Evolutionary conservation across 495 filamentous ascomycete genomes (phyloP).

Genomic region (Podospora pseudoanserina): DNA sequence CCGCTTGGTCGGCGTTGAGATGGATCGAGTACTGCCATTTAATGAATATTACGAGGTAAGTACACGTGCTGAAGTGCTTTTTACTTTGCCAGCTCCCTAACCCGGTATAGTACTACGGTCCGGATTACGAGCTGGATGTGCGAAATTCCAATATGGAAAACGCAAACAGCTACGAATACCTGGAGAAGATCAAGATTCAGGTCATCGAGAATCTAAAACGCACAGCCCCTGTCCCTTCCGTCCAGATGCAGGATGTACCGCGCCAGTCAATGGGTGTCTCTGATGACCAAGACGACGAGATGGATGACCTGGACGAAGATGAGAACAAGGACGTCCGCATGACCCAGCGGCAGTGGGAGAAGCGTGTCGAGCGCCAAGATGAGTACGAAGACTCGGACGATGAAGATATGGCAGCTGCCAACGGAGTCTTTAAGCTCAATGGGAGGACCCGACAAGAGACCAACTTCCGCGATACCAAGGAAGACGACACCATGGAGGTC

Average conservation of each 20-base stretch:
- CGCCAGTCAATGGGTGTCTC: slow-evolving; percentile 64
- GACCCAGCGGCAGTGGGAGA: slow-evolving; percentile 81
- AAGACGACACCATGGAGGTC: slow-evolving; percentile 54
- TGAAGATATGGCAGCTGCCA: slow-evolving; percentile 72
- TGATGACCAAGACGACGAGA: slow-evolving; percentile 82
- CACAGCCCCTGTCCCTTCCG: slow-evolving; percentile 83
- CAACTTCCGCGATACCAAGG: slow-evolving; percentile 66
- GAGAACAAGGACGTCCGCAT: slow-evolving; percentile 80
- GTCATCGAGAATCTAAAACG: slow-evolving; percentile 91
- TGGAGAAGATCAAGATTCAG: slow-evolving; percentile 89
- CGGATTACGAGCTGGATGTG: slow-evolving; percentile 93
- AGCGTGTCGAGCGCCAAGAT: slow-evolving; percentile 65
- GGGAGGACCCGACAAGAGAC: slow-evolving; percentile 59
- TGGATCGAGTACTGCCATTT: slow-evolving; percentile 81
- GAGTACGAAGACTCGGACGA: slow-evolving; percentile 86
- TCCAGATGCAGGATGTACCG: slow-evolving; percentile 94
- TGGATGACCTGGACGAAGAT: slow-evolving; percentile 88
- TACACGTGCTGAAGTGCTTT: slow-evolving; percentile 2
- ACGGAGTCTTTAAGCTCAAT: slow-evolving; percentile 67
- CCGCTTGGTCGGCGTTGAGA: slow-evolving; percentile 73
- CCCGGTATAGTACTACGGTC: slow-evolving; percentile 78
- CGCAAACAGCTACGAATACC: slow-evolving; percentile 88
- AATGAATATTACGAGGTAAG: slow-evolving; percentile 97
- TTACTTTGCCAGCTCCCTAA: slow-evolving; percentile 29
- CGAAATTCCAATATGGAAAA: slow-evolving; percentile 99